phyloP scores from a whole-genome alignment of 768 basidiomycete genomes.

The Trametes cingulata region DNA sequence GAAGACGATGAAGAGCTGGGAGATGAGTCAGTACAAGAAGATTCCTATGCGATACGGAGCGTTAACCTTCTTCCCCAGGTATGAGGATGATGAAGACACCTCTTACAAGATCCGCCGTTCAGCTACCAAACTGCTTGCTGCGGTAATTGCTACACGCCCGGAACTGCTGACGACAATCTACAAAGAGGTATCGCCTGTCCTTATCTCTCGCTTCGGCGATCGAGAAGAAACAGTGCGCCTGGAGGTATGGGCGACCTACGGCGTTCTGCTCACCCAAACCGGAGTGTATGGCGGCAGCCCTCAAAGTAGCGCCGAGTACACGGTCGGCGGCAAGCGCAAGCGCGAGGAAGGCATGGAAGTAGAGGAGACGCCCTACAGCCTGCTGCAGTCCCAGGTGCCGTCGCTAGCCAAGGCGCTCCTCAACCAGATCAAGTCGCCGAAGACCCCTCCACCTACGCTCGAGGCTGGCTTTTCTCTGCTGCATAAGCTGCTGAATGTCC shows the following conservation, averaged over 20 bases:
- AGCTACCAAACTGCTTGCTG: constrained; percentile 85
- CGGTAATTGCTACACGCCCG: constrained; percentile 86
- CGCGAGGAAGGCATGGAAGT: constrained; percentile 76
- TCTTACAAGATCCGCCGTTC: constrained; percentile 97
- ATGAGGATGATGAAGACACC: constrained; percentile 97
- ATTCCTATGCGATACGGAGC: constrained; percentile 15
- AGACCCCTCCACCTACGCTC: constrained; percentile 72
- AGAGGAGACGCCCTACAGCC: constrained; percentile 68
- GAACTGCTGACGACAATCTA: constrained; percentile 81
- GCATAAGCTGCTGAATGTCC: constrained; percentile 70
- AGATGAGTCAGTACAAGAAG: constrained; percentile 54
- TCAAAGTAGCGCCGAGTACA: constrained; percentile 47
- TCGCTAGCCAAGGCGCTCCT: constrained; percentile 77
- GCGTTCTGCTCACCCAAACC: constrained; percentile 80
- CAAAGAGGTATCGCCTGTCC: constrained; percentile 80
- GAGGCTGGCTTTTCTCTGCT: constrained; percentile 87
- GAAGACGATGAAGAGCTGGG: constrained; percentile 72
- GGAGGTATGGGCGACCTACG: constrained; percentile 90
- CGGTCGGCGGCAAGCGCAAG: constrained; percentile 69
- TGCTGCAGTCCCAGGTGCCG: constrained; percentile 77
- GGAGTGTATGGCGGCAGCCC: constrained; percentile 70
- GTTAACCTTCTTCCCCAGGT: constrained; percentile 45
- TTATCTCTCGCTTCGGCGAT: constrained; percentile 91
- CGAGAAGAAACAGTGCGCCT: constrained; percentile 93
- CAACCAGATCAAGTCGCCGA: constrained; percentile 81